A percentile compares a stretch with the other conserved stretches of the same genome.
Conservation (phyloP, 2,329 filamentous ascomycete species). For the Aspergillus bombycis region DNA sequence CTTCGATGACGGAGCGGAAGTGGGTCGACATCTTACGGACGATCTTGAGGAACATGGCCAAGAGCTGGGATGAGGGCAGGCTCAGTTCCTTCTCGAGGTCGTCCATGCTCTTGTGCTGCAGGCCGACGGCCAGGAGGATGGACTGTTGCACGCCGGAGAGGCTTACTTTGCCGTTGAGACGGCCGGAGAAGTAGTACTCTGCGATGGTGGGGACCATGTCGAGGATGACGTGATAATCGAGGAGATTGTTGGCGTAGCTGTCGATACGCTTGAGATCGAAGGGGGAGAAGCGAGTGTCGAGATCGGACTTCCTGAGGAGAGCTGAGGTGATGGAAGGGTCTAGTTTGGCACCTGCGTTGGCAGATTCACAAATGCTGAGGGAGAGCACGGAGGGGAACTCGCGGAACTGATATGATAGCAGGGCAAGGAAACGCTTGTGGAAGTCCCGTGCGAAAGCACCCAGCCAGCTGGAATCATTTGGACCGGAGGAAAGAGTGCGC, state of each 20-base stretch:
- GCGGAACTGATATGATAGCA: constrained; percentile 92
- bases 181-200: constrained; percentile 80
- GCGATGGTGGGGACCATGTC: constrained; percentile 87
- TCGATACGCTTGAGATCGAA: constrained; percentile 95
- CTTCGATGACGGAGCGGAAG: constrained; percentile 75
- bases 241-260: constrained; percentile 93
- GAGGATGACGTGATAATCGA: constrained; percentile 96
- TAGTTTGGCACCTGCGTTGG: constrained; percentile 70
- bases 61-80: constrained; percentile 74
- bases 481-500: constrained; percentile 65
- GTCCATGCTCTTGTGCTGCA: constrained; percentile 88
- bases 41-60: constrained; percentile 98
- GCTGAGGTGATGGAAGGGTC: constrained; percentile 59
- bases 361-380: constrained; percentile 85
- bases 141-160: constrained; percentile 82
- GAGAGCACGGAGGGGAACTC: constrained; percentile 77
- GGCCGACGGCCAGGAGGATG: constrained; percentile 84
- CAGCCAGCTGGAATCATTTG: constrained; percentile 78
- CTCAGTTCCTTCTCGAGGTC: constrained; percentile 76
- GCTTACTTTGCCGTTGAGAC: constrained; percentile 67
- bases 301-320: constrained; percentile 70
- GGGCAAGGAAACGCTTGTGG: constrained; percentile 85
- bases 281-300: constrained; percentile 79
- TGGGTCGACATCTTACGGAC: constrained; percentile 81
- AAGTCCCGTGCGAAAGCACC: constrained; percentile 91